phyloP scores from a whole-genome alignment of 78 protist genomes.

The Bodo saltans region DNA sequence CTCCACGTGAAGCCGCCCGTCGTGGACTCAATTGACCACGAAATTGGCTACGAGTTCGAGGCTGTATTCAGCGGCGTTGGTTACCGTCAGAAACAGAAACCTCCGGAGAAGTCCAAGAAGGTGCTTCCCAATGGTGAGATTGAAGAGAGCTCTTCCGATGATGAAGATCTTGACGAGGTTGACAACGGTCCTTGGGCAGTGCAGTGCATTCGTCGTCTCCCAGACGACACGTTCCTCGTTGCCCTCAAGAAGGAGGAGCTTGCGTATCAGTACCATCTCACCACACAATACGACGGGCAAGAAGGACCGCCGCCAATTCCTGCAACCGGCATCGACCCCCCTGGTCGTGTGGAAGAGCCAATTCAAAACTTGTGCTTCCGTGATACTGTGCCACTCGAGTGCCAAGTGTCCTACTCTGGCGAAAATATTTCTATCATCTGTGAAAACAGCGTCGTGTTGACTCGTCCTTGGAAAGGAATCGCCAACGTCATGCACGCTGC shows the following conservation, averaged over 20 bases:
- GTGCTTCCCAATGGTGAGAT: background rate
- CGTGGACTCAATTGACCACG: background rate
- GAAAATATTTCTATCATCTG: background rate
- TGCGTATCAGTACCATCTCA: background rate
- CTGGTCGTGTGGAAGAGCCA: background rate
- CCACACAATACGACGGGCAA: background rate
- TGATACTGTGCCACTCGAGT: background rate
- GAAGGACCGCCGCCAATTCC: background rate
- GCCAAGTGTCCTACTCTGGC: background rate
- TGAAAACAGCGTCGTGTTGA: background rate
- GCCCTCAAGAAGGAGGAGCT: constrained; percentile 4
- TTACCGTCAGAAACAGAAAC: constrained; percentile 1
- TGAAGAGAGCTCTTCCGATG: background rate
- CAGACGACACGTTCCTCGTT: background rate
- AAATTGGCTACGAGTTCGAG: background rate
- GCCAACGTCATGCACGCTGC: background rate
- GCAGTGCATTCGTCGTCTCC: background rate
- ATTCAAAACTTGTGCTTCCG: background rate
- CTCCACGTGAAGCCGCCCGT: background rate
- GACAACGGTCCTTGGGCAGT: background rate
- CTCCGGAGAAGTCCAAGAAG: constrained; percentile 17
- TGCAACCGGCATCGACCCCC: background rate
- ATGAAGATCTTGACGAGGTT: constrained; percentile 10
- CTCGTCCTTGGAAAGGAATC: background rate
- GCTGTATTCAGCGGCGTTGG: background rate